These are phyloP conservation scores for Ephemerocybe angulata DNA, from an alignment of 768 basidiomycete species.

Conservation along the genomic window DNA sequence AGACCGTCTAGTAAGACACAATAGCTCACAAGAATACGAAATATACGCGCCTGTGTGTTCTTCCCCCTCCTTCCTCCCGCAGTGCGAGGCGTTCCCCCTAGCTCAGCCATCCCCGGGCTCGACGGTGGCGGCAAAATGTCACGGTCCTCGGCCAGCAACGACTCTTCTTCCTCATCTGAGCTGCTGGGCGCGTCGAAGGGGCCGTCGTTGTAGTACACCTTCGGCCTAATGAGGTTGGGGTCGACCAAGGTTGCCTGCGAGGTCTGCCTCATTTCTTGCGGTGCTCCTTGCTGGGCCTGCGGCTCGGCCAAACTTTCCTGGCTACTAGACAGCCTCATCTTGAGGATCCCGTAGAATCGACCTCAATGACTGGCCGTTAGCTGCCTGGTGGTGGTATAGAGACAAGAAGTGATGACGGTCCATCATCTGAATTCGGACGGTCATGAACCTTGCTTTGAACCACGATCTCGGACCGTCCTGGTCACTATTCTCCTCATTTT, in stretches of 20 bases:
- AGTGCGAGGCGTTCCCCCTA: constrained; percentile 16
- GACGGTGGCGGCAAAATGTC: constrained; percentile 14
- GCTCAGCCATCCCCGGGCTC: constrained; percentile 28
- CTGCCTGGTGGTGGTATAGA: background rate
- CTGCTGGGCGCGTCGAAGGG: constrained; percentile 69
- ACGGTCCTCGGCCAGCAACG: constrained; percentile 39
- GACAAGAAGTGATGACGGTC: background rate
- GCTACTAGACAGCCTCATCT: constrained; percentile 19
- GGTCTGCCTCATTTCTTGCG: constrained; percentile 23
- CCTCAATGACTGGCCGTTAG: background rate
- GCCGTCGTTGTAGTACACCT: constrained; percentile 68
- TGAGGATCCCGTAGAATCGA: background rate
- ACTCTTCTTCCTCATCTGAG: constrained; percentile 69
- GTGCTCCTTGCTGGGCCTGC: constrained; percentile 4
- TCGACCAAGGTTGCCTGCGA: constrained; percentile 15
- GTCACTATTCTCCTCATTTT: too few relatives aligned
- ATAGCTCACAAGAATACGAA: background rate
- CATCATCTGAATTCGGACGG: too few relatives aligned
- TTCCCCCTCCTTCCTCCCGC: constrained; percentile 17
- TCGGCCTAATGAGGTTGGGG: constrained; percentile 21
- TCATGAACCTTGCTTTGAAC: too few relatives aligned
- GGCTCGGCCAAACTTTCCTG: constrained; percentile 16
- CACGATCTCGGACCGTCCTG: too few relatives aligned
- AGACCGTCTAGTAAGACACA: background rate
- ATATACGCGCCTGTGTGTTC: background rate